A percentile compares a stretch with the other conserved stretches of the same genome.
Evolutionary conservation across 164 flowering plant genomes (phyloP).

Genomic region (Magnolia officinalis): DNA sequence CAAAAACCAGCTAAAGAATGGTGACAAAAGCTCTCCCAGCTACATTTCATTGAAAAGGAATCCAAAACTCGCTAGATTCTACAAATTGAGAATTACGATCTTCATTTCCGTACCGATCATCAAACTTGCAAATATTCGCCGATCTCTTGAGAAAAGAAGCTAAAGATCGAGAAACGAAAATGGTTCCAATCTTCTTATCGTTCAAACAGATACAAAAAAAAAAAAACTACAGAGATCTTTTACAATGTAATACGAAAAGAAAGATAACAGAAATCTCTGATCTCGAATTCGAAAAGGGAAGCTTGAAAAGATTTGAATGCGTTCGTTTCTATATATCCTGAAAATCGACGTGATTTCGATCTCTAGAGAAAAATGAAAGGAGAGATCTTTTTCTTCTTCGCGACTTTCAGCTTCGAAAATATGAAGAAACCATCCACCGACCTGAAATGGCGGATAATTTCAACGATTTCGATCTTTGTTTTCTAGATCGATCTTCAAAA

Average conservation of each 20-base stretch:
- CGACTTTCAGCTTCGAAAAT: neutral
- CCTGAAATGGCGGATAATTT: conserved; percentile 8
- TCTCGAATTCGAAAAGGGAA: neutral
- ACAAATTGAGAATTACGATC: no score
- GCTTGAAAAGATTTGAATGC: neutral
- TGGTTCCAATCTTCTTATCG: no score
- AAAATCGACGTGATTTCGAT: neutral
- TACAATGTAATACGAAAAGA: neutral
- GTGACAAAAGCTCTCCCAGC: neutral
- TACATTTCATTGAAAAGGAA: conserved; percentile 2
- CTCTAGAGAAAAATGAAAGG: neutral
- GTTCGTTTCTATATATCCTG: neutral
- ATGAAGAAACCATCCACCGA: neutral
- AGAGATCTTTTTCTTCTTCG: neutral
- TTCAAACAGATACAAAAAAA: no score
- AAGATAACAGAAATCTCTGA: neutral
- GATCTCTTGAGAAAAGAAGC: neutral
- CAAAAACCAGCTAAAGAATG: neutral
- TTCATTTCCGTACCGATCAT: neutral
- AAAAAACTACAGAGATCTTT: neutral
- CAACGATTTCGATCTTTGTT: neutral
- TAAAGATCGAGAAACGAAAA: neutral
- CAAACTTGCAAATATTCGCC: neutral
- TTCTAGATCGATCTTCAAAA: neutral
- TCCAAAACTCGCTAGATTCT: conserved; percentile 2